A percentile compares a stretch with the other conserved stretches of the same genome.
These are phyloP conservation scores for Alternaria angustiovoidea DNA, from an alignment of 2,329 filamentous ascomycete species.

Conservation along the genomic window DNA sequence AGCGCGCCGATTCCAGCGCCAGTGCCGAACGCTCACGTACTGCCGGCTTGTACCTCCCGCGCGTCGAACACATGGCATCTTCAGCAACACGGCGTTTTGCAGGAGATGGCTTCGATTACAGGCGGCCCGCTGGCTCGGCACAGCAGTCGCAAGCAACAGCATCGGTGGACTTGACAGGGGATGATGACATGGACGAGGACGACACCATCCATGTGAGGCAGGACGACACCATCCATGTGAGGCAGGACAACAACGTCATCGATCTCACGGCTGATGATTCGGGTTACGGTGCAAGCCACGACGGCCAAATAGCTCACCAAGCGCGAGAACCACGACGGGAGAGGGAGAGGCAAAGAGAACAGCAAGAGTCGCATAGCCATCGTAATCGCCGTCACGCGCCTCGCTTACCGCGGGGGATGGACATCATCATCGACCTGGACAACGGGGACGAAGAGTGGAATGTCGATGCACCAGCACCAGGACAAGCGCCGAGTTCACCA, in stretches of 20 bases:
- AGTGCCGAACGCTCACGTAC: conserved; percentile 1
- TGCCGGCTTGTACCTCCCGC: conserved; percentile 31
- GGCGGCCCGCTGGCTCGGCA: conserved; percentile 58
- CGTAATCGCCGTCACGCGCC: conserved; percentile 25
- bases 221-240: conserved; percentile 4
- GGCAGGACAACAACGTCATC: conserved; percentile 26
- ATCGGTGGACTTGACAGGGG: conserved; percentile 53
- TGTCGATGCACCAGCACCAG: conserved; percentile 23
- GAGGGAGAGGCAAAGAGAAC: too few relatives aligned
- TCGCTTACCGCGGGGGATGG: conserved; percentile 52
- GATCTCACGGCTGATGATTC: conserved; percentile 46
- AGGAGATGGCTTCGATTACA: conserved; percentile 65
- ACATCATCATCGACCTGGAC: conserved; percentile 55
- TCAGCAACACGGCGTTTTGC: conserved; percentile 49
- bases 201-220: conserved; percentile 22
- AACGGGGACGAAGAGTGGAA: conserved; percentile 35
- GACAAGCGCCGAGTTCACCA: conserved; percentile 44
- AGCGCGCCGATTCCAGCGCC: conserved; percentile 10
- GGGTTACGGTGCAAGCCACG: conserved; percentile 25
- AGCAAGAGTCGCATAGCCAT: neutral
- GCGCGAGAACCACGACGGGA: too few relatives aligned
- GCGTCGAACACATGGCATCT: conserved; percentile 37
- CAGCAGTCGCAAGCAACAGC: conserved; percentile 10
- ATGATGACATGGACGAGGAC: conserved; percentile 18
- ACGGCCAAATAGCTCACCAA: neutral